Base-by-base conservation (phyloP, 2,329 filamentous ascomycete species). In the Alternaria rosae region DNA sequence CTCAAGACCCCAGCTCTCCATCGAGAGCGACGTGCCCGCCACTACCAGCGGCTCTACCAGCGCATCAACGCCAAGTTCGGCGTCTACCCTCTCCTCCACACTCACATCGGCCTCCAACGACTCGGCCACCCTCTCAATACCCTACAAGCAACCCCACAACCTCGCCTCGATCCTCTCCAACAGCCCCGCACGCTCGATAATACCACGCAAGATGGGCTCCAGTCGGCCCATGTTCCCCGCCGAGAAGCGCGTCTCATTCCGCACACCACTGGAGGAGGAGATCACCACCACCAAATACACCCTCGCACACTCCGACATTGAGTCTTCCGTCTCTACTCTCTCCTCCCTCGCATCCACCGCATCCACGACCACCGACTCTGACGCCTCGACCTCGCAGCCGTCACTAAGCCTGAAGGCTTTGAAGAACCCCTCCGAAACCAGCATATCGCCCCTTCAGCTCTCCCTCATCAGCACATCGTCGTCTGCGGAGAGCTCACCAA, bases 191-290 rank as follows among this genome's bases (percentile, higher is more conserved):
- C 74, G 76, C 48, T 75, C 74, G 11, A 67, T 77, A 42, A 65
- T 69, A 68, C 74, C 76, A 26, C 79, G 69, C 71, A 79, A 76
- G 62, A 82, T 81, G 68, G 80, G 83, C 2, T 69, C 82, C 28
- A 76, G 80, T 47, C 70, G 78, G 58, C 79, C 79, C 62, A 76
- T 80, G 75, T 88, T 88, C 70, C 86, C 86, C 5, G 80, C 84
- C 3, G 79, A 83, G 69, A 89, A 89, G 78, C 82, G 81, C 64
- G 87, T 89, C 12, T 83, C 82, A 25, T 89, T 88, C 71, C 81
- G 83, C 20, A 79, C 79, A 12, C 84, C 85, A 17, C 73, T 89
- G 25, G 86, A 86, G 47, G 87, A 89, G 71, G 86, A 88, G 59
- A 87, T 89, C 68, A 82, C 81, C 64, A 89, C 82, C 3, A 81